A percentile compares a stretch with the other conserved stretches of the same genome.
These are phyloP conservation scores for Sisymbrium altissimum DNA, from an alignment of 345 rosid species.

Conservation along the genomic window DNA sequence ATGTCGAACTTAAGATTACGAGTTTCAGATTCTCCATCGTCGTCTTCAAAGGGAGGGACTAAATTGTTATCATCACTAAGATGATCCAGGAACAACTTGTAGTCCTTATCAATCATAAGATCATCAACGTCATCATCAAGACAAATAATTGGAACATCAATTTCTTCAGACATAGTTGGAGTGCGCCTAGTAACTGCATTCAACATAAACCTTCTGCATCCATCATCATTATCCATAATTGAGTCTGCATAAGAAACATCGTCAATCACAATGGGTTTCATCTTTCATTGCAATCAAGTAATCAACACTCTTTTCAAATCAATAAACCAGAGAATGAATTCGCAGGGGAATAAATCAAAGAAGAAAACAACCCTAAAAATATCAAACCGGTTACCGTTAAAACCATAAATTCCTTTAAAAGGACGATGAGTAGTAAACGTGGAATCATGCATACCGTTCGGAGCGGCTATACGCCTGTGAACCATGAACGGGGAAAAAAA, in stretches of 20 bases:
- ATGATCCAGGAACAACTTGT: conserved; percentile 13
- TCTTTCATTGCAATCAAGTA: neutral
- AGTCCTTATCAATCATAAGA: conserved; percentile 1
- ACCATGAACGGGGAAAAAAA: neutral
- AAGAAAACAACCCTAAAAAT: neutral
- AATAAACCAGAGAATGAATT: neutral
- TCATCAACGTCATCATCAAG: conserved; percentile 21
- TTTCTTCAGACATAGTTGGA: neutral
- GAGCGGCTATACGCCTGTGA: conserved; percentile 10
- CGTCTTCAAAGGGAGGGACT: neutral
- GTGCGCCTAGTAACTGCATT: neutral
- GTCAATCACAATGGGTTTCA: neutral
- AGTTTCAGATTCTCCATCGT: neutral
- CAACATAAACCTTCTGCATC: conserved; percentile 2
- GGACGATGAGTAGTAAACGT: neutral
- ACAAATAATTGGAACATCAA: conserved; percentile 9
- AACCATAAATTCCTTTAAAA: neutral
- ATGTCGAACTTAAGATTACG: conserved; percentile 11
- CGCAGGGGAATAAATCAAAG: neutral
- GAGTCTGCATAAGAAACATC: conserved; percentile 3
- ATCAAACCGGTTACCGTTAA: neutral
- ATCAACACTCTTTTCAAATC: conserved; percentile 1
- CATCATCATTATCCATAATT: neutral
- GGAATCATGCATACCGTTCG: conserved; percentile 5
- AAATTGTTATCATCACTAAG: neutral